Percentiles rank a stretch among this genome's conserved stretches.
Conservation (phyloP, 805 yeast genomes). For the Ogataea pilisensis region DNA sequence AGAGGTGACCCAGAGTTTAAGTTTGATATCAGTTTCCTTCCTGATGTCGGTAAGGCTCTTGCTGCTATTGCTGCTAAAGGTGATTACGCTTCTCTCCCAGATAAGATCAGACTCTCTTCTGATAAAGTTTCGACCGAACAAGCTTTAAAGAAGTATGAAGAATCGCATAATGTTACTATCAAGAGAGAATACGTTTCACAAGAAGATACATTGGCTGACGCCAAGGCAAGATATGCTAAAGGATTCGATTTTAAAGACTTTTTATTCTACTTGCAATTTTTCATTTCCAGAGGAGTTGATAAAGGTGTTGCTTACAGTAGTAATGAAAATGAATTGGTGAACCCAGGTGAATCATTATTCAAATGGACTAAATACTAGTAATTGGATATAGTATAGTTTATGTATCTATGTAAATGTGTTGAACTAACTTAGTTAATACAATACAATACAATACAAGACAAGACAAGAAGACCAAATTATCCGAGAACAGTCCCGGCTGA, state of each 20-base stretch:
- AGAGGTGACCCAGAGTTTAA: conserved; percentile 38
- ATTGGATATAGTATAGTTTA: neutral
- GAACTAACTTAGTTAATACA: no score
- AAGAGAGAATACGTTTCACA: conserved; percentile 29
- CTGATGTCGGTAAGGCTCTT: conserved; percentile 42
- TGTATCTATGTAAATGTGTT: no score
- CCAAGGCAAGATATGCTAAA: conserved; percentile 25
- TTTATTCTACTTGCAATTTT: conserved; percentile 33
- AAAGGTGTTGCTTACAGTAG: conserved; percentile 33
- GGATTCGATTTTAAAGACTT: conserved; percentile 35
- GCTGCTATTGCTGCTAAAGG: conserved; percentile 36
- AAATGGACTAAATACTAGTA: conserved; percentile 36
- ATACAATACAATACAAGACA: no score
- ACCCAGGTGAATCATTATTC: conserved; percentile 42
- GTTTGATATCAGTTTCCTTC: conserved; percentile 33
- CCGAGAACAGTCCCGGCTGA: no score
- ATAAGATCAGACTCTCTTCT: conserved; percentile 39
- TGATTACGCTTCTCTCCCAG: conserved; percentile 39
- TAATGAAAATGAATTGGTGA: conserved; percentile 40
- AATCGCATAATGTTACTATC: conserved; percentile 33
- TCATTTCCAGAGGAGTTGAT: conserved; percentile 38
- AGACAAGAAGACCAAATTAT: no score
- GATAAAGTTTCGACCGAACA: conserved; percentile 37
- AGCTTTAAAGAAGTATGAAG: conserved; percentile 38
- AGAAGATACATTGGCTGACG: conserved; percentile 32